Conservation (phyloP, 2,329 filamentous ascomycete genomes). For the Ceratocystis eucalypticola region DNA sequence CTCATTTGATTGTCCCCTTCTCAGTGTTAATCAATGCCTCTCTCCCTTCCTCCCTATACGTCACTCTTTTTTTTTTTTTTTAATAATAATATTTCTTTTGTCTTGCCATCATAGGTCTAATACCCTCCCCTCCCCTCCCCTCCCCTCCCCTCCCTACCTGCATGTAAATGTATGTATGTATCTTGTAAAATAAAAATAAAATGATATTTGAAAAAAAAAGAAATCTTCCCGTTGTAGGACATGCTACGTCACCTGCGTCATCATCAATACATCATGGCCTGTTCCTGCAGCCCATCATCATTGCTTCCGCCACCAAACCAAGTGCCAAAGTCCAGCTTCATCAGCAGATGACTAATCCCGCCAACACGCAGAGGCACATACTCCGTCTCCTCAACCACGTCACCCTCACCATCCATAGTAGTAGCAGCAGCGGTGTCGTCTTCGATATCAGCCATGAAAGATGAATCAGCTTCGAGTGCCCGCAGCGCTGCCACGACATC, state of each 20-base stretch:
- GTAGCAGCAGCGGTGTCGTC: conserved; percentile 26
- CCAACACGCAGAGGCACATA: conserved; percentile 63
- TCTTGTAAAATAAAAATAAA: neutral
- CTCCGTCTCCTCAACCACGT: conserved; percentile 24
- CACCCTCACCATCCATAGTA: conserved; percentile 30
- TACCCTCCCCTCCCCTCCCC: too few species aligned
- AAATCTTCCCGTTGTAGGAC: neutral
- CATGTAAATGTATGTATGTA: neutral
- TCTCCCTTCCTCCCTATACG: too few species aligned
- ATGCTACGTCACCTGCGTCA: neutral
- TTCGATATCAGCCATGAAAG: conserved; percentile 35
- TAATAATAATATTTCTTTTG: too few species aligned
- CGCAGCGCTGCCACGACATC: conserved; percentile 47
- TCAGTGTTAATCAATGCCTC: too few species aligned
- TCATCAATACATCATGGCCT: conserved; percentile 2
- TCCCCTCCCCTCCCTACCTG: too few species aligned
- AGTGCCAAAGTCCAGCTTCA: conserved; percentile 70
- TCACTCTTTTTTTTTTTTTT: too few species aligned
- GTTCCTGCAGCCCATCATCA: conserved; percentile 4
- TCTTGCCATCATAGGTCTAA: too few species aligned
- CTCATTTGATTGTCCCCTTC: neutral
- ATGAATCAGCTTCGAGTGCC: conserved; percentile 32
- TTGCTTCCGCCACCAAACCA: conserved; percentile 34
- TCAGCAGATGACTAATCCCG: conserved; percentile 70
- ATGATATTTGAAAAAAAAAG: neutral